Percentiles rank a stretch among this genome's conserved stretches.
Conservation (phyloP, 331 rosid genomes). For the Malus hybrid region DNA sequence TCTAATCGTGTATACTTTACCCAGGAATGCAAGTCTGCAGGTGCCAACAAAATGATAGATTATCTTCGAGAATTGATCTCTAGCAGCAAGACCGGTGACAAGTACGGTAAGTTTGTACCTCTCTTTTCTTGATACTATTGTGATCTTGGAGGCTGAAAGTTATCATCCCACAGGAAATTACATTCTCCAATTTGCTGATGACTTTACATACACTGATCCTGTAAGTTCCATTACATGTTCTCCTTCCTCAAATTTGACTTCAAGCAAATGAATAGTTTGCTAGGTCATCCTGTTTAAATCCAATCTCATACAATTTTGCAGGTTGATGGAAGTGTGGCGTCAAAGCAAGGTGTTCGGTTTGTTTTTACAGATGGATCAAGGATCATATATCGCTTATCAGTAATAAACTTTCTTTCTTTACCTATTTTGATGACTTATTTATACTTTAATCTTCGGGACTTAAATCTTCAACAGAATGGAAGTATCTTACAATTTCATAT, state of each 20-base stretch:
- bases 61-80: slow-evolving; percentile 57
- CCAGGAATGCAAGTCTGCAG: slow-evolving; percentile 93
- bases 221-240: slow-evolving; percentile 41
- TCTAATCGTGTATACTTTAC: slow-evolving; percentile 14
- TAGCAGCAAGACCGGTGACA: slow-evolving; percentile 70
- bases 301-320: slow-evolving; percentile 15
- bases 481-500: slow-evolving; percentile 1
- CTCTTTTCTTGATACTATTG: slow-evolving; percentile 2
- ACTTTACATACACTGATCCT: slow-evolving; percentile 79
- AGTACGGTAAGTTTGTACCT: slow-evolving; percentile 52
- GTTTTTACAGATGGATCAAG: slow-evolving; percentile 96
- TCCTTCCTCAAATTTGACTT: background rate
- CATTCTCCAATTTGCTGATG: slow-evolving; percentile 84
- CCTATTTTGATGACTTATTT: background rate
- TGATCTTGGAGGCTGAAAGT: slow-evolving; percentile 14
- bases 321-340: slow-evolving; percentile 87
- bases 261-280: slow-evolving; percentile 7
- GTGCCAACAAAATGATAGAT: slow-evolving; percentile 76
- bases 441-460: background rate
- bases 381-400: slow-evolving; percentile 92
- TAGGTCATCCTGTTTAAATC: background rate
- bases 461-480: background rate
- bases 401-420: slow-evolving; percentile 17
- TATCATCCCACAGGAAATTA: slow-evolving; percentile 55
- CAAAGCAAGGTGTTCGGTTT: slow-evolving; percentile 92